Conservation (phyloP, 2,329 filamentous ascomycete species). For the Verticillium dahliae region DNA sequence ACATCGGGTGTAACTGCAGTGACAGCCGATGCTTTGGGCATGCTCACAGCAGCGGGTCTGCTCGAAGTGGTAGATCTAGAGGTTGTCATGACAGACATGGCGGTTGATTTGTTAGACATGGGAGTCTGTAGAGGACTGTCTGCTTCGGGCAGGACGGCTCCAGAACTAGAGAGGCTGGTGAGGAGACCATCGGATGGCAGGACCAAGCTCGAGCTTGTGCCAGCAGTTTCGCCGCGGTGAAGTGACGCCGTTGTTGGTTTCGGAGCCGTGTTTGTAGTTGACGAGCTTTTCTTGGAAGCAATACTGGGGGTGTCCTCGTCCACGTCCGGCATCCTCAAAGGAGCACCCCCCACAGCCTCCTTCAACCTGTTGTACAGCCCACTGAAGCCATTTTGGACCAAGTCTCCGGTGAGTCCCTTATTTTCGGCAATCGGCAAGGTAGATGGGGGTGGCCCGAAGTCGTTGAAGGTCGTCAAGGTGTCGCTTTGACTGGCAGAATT, state of each 20-base stretch:
- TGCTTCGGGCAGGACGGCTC: conserved; percentile 19
- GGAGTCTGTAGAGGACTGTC: conserved; percentile 34
- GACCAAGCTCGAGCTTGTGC: conserved; percentile 22
- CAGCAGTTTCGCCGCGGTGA: conserved; percentile 31
- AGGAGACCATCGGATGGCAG: conserved; percentile 24
- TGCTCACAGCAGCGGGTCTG: conserved; percentile 33
- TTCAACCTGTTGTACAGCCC: conserved; percentile 82
- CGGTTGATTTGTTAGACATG: conserved; percentile 40
- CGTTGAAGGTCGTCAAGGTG: conserved; percentile 86
- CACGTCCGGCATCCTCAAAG: conserved; percentile 32
- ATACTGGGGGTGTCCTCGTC: conserved; percentile 26
- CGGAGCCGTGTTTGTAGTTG: conserved; percentile 30
- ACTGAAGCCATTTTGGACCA: conserved; percentile 79
- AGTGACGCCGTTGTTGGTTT: conserved; percentile 30
- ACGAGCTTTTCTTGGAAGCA: conserved; percentile 34
- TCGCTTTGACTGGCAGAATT: conserved; percentile 80
- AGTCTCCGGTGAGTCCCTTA: conserved; percentile 64
- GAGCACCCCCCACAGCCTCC: conserved; percentile 70
- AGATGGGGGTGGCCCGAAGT: conserved; percentile 68
- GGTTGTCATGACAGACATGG: conserved; percentile 37
- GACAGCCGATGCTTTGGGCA: conserved; percentile 33
- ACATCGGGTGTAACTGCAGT: conserved; percentile 37
- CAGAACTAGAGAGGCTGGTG: conserved; percentile 30
- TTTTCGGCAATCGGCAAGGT: conserved; percentile 54
- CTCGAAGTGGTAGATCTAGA: conserved; percentile 34